Percentiles rank a stretch among this genome's conserved stretches.
Conservation (phyloP, 1,284 basidiomycete genomes). For the Leccinum subspadiceum region DNA sequence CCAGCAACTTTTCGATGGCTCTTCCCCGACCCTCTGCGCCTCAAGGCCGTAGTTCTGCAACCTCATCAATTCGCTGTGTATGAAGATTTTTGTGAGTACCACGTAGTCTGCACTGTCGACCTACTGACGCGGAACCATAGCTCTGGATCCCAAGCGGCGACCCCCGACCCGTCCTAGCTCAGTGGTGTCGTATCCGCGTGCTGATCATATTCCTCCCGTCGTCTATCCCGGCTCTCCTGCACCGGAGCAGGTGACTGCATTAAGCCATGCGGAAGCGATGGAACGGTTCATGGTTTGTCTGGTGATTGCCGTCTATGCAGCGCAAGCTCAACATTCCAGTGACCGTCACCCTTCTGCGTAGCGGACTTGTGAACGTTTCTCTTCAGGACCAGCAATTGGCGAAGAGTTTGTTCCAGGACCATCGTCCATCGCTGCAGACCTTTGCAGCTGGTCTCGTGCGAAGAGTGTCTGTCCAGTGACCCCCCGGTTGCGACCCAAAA, state of each 20-base stretch:
- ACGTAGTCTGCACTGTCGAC: background rate
- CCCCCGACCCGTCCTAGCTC: slow-evolving; percentile 56
- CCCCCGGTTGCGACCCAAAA: slow-evolving; percentile 77
- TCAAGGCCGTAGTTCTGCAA: slow-evolving; percentile 83
- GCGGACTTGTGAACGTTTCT: slow-evolving; percentile 74
- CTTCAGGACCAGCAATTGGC: slow-evolving; percentile 92
- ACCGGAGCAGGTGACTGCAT: slow-evolving; percentile 42
- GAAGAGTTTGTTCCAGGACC: slow-evolving; percentile 81
- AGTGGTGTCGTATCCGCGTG: slow-evolving; percentile 50
- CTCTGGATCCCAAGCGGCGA: slow-evolving; percentile 52
- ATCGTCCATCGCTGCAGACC: slow-evolving; percentile 74
- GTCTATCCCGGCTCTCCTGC: slow-evolving; percentile 54
- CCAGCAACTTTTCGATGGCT: slow-evolving; percentile 73
- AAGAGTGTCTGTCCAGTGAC: slow-evolving; percentile 78
- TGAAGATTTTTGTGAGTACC: slow-evolving; percentile 82
- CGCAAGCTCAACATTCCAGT: slow-evolving; percentile 97
- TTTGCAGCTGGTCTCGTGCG: slow-evolving; percentile 86
- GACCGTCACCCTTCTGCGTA: slow-evolving; percentile 84
- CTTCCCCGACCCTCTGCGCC: slow-evolving; percentile 28
- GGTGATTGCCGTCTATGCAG: slow-evolving; percentile 37
- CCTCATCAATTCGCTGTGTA: slow-evolving; percentile 87
- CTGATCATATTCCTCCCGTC: slow-evolving; percentile 41
- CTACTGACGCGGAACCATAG: slow-evolving; percentile 31
- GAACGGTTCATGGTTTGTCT: slow-evolving; percentile 67
- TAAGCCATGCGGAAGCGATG: slow-evolving; percentile 70